A percentile compares a stretch with the other conserved stretches of the same genome.
phyloP scores from a whole-genome alignment of 2,329 filamentous ascomycete species.

The Cladosporium sp. region DNA sequence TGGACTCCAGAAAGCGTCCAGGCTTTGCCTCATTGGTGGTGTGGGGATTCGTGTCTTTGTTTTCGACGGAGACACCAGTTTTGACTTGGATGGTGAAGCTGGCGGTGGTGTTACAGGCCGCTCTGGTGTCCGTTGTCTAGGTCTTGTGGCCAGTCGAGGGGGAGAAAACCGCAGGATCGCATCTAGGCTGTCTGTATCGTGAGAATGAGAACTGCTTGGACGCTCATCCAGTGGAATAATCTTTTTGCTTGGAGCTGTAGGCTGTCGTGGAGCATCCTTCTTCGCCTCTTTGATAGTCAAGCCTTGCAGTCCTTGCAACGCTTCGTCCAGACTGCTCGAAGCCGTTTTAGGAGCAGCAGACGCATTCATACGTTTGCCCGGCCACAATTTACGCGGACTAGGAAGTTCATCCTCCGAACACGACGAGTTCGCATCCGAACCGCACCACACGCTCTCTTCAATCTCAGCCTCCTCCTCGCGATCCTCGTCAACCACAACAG shows the following conservation, averaged over 20 bases:
- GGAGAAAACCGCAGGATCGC: conserved; percentile 13
- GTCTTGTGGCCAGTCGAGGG: conserved; percentile 2
- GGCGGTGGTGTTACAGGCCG: conserved; percentile 41
- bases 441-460: conserved; percentile 39
- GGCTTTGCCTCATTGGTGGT: conserved; percentile 55
- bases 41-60: conserved; percentile 49
- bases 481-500: conserved; percentile 10
- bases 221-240: not conserved
- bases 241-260: not conserved
- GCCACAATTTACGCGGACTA: conserved; percentile 29
- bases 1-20: conserved; percentile 62
- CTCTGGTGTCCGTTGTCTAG: conserved; percentile 14
- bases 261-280: not conserved
- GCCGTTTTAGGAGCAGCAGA: not conserved
- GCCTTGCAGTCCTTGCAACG: conserved; percentile 10
- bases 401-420: conserved; percentile 31
- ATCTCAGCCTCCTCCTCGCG: conserved; percentile 30
- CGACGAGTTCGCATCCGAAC: conserved; percentile 27
- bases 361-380: not conserved
- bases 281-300: conserved; percentile 13
- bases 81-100: conserved; percentile 43
- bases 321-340: conserved; percentile 1
- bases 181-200: conserved; percentile 7
- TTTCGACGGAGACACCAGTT: conserved; percentile 52
- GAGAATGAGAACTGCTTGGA: conserved; percentile 11